Evolutionary conservation across 106 monocot species (phyloP).

Genomic region (Phalaenopsis aphrodite): DNA sequence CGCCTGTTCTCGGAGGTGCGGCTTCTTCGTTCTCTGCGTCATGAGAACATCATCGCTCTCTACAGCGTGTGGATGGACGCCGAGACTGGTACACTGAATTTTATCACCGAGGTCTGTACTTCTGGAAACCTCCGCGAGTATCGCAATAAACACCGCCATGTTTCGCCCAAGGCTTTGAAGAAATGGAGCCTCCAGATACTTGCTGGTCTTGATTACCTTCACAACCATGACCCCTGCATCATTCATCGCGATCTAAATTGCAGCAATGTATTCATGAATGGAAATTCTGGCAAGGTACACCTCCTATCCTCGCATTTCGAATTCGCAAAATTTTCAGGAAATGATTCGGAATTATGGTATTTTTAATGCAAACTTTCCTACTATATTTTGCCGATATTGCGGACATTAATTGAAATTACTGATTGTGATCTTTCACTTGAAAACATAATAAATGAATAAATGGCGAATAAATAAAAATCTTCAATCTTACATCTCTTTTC

Average conservation of each 20-base stretch:
- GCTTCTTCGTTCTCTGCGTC: slow-evolving; percentile 49
- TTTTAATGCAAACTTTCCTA: no score
- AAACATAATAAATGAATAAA: no score
- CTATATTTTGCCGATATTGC: no score
- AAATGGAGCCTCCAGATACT: slow-evolving; percentile 83
- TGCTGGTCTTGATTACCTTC: slow-evolving; percentile 63
- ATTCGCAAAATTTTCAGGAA: background rate
- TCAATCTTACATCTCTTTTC: no score
- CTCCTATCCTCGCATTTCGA: background rate
- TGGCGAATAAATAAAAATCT: no score
- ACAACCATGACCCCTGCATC: slow-evolving; percentile 72
- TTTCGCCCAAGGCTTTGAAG: slow-evolving; percentile 74
- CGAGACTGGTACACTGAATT: slow-evolving; percentile 42
- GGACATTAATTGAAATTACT: no score
- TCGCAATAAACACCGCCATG: slow-evolving; percentile 51
- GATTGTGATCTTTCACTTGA: no score
- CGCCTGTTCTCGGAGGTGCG: slow-evolving; percentile 57
- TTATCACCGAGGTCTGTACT: slow-evolving; percentile 90
- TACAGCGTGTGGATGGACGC: slow-evolving; percentile 26
- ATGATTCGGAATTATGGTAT: background rate
- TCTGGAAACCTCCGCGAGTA: slow-evolving; percentile 72
- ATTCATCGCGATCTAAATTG: slow-evolving; percentile 89
- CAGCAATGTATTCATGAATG: slow-evolving; percentile 92
- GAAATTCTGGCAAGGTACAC: slow-evolving; percentile 56
- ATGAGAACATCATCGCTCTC: slow-evolving; percentile 60